Evolutionary conservation across 495 filamentous ascomycete genomes (phyloP), one percentile per base, ranked within the genome.

Genomic region (Neurospora sp.): DNA sequence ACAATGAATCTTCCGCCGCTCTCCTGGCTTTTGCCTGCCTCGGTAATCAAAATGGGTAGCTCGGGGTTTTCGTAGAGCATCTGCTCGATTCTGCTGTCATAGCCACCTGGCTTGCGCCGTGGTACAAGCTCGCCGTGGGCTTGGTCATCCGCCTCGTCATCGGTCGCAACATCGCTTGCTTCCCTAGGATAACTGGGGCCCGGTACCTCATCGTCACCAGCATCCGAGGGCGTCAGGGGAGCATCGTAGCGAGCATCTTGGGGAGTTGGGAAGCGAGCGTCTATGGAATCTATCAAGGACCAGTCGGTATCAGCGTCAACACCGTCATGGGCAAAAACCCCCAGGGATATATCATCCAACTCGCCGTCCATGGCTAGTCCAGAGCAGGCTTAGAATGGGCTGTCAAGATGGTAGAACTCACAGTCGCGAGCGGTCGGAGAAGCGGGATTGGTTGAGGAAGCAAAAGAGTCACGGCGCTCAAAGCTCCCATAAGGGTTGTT

Each of bases 1-100:
- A 96, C 94, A 78, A 98, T 99, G 76, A 91, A 98, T 77, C 87
- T 85, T 70, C 92, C 89, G 61, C 95, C 94, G 69, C 93, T 95
- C 80, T 99, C 96, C 73, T 89, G 85, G 79, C 94, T 98, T 87
- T 99, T 99, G 18, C 96, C 96, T 1, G 96, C 96, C 77, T 97
- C 91, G 1, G 89, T 93, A 74, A 99, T 99, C 73, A 94, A 76
- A 72, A 99, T 97, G 69, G 90, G 89, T 74, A 96, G 88, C 71
- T 94, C 92, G 8, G 92, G 94, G 76, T 97, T 92, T 83, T 99
- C 96, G 79, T 97, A 97, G 44, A 99, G 89, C 69, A 97, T 93
- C 83, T 97, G 95, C 81, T 98, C 95, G 46, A 98, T 93, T 20
- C 96, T 91, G 76, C 95, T 98, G 78, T 94, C 92, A 78, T 98